Base-by-base conservation (phyloP, 495 filamentous ascomycete species). In the Lineolata rhizophorae region DNA sequence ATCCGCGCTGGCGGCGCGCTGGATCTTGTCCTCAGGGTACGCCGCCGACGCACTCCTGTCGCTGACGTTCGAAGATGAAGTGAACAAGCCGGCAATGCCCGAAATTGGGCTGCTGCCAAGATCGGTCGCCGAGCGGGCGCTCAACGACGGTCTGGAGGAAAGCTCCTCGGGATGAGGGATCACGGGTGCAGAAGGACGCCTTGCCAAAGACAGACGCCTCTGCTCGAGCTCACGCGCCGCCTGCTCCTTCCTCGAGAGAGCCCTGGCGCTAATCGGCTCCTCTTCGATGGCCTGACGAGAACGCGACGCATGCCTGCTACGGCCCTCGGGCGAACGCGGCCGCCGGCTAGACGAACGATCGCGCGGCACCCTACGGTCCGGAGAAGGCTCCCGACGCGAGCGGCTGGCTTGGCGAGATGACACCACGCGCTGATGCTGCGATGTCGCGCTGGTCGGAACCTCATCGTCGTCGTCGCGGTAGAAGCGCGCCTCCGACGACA, bases 201-300 rank as follows among this genome's bases (percentile, higher is more conserved):
- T 61, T 2, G 79, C 76, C 10, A 92, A 65, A 15, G 82, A 93
- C 39, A 77, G 65, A 28, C 82, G 67, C 13, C 82, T 68, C 36
- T 83, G 76, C 54, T 93, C 82, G 16, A 93, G 63, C 52, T 93
- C 82, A 32, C 74, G 72, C 5, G 78, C 78, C 10, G 82, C 82
- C 17, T 74, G 53, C 41, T 84, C 78, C 52, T 75, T 80, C 52
- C 45, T 38, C 29, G 27, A 11, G 29, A 18, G 15, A 29, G 31
- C n/a, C 29, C 19, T 38, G 20, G 10, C 19, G 19, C 28, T 30
- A 8, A 8, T 8, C 8, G 28, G 30, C 32, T 4, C 24, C 19
- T n/a, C 32, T 21, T 13, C 36, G 32, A 11, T 25, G 22, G 8
- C 22, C 12, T 25, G 22, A 8, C 8, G 12, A n/a, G n/a, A n/a